Percentiles rank a stretch among this genome's conserved stretches.
phyloP scores from a whole-genome alignment of 1,284 basidiomycete species.

The Moesziomyces sp. region DNA sequence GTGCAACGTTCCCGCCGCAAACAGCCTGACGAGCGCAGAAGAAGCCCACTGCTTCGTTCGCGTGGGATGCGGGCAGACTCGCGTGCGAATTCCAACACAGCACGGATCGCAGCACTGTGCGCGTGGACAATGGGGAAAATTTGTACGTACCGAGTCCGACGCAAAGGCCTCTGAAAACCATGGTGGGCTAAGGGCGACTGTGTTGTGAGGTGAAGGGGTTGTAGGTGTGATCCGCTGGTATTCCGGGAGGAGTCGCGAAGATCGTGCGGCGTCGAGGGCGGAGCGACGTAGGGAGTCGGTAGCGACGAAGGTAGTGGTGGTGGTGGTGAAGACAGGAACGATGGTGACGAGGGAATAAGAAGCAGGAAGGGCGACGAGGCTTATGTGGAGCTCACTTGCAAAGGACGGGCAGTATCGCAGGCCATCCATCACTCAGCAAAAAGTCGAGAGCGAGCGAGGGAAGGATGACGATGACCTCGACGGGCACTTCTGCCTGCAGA shows the following conservation, averaged over 20 bases:
- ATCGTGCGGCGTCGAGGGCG: not conserved
- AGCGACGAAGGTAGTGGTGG: constrained; percentile 1
- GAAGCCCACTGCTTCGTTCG: no score
- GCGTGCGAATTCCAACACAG: not conserved
- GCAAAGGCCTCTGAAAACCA: constrained; percentile 53
- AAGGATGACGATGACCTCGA: not conserved
- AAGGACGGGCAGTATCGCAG: no score
- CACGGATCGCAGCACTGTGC: not conserved
- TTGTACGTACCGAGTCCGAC: constrained; percentile 52
- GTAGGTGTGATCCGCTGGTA: not conserved
- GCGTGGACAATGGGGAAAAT: not conserved
- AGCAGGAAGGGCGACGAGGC: no score
- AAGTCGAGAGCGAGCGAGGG: not conserved
- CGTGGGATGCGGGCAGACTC: not conserved
- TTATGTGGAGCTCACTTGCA: not conserved
- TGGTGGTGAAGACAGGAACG: not conserved
- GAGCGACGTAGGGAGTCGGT: not conserved
- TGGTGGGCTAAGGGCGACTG: constrained; percentile 12
- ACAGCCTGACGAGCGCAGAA: no score
- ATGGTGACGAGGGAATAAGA: not conserved
- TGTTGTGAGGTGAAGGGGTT: not conserved
- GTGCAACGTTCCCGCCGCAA: not conserved
- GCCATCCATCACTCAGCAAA: not conserved
- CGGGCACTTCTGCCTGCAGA: not conserved
- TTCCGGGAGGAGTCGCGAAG: not conserved